Conservation (phyloP, 2,329 filamentous ascomycete species). For the Monilinia polystroma region DNA sequence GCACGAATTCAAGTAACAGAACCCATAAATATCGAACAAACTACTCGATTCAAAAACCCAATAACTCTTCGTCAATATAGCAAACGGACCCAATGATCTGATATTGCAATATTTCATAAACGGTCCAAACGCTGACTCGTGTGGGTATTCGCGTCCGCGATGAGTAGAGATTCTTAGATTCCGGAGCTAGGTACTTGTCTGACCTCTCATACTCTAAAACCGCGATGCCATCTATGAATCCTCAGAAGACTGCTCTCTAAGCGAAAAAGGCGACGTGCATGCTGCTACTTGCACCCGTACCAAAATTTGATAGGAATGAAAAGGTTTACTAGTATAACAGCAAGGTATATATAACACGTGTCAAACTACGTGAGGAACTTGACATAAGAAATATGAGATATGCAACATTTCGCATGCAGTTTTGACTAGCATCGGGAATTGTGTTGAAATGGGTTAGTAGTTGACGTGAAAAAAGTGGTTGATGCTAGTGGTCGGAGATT, state of each 20-base stretch:
- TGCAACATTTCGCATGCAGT: not conserved
- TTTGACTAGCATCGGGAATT: not conserved
- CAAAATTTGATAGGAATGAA: not conserved
- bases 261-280: not conserved
- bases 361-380: not conserved
- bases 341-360: not conserved
- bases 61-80: not conserved
- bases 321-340: not conserved
- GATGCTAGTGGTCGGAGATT: not conserved
- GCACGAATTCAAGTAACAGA: not conserved
- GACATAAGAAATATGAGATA: not conserved
- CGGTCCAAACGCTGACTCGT: too few species aligned
- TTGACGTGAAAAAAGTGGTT: constrained; percentile 2
- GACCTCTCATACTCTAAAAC: not conserved
- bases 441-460: constrained; percentile 7
- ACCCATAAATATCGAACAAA: not conserved
- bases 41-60: too few species aligned
- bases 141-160: not conserved
- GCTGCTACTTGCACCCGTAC: not conserved
- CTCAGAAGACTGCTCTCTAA: too few species aligned
- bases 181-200: not conserved
- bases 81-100: not conserved
- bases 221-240: not conserved
- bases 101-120: not conserved
- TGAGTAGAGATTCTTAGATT: not conserved